phyloP scores from a whole-genome alignment of 257 asterid species.

The Solanum clarkiae region DNA sequence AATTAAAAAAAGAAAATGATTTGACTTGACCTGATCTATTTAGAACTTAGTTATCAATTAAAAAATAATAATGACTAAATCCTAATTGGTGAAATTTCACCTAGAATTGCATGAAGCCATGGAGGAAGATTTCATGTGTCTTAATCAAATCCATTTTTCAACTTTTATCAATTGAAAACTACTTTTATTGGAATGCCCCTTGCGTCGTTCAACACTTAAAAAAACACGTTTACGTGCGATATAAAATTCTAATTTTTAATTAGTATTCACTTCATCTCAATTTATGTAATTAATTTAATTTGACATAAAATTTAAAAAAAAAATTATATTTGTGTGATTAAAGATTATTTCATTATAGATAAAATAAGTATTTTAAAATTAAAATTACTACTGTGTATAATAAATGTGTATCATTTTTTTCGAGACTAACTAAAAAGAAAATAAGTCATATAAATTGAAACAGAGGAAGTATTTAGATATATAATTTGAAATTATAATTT shows the following conservation, averaged over 20 bases:
- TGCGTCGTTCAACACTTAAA: background rate
- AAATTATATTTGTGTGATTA: too few species aligned
- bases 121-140: background rate
- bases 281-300: too few species aligned
- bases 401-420: too few species aligned
- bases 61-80: background rate
- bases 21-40: background rate
- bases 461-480: background rate
- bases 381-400: too few species aligned
- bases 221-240: rapidly evolving
- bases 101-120: background rate
- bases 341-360: too few species aligned
- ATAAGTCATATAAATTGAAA: too few species aligned
- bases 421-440: too few species aligned
- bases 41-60: background rate
- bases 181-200: background rate
- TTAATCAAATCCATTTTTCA: background rate
- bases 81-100: background rate
- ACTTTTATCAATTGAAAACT: background rate
- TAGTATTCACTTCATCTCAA: too few species aligned
- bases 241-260: background rate
- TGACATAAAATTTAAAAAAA: too few species aligned
- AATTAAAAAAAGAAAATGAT: background rate
- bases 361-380: too few species aligned
- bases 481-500: background rate